Base-by-base conservation (phyloP, 352 stramenopile genomes). In the Aphanomyces stellatus region DNA sequence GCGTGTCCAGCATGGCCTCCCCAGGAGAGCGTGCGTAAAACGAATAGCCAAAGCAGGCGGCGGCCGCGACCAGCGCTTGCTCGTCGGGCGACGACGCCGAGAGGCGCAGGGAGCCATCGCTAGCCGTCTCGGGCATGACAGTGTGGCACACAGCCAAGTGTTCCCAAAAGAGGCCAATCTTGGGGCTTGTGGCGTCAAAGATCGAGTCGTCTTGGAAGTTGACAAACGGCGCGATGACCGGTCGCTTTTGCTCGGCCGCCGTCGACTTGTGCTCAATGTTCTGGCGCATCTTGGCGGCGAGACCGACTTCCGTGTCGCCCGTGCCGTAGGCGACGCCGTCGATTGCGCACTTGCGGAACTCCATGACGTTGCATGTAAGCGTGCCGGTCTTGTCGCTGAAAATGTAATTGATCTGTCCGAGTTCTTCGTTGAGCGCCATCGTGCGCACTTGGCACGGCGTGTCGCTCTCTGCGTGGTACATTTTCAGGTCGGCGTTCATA, bases 311-410 rank as follows among this genome's bases (percentile, higher is more conserved):
- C 0, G 88, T 96, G 61, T 93, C 87, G 0, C 88, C 88, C 31
- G 90, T 74, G 1, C 96, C 96, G 74, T 98, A 98, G 25, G 89
- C 73, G 24, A 97, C 77, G 35, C 92, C 93, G 70, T 97, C 94
- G 53, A 99, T 96, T 30, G 89, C 96, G 72, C 91, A 98, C 62
- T 96, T 95, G 51, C 97, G 96, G 73, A 99, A 99, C 71, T 98
- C 87, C 95, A 98, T 98, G 30, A 97, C 82, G 72, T 98, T 98
- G 64, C 90, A 93, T 49, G 95, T 98, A 28, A 98, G 70, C 10
- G 95, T 98, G 19, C 95, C 95, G 11, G 94, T 98, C 76, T 98
- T 98, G 73, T 98, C 94, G 34, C 76, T 90, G 61, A 98, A 97
- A 28, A 97, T 90, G 71, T 96, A 96, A 69, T 91, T 85, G 41